Evolutionary conservation across 306 rosid species (phyloP), one percentile per base, ranked within the genome.

Genomic region (Vigna trinervia): DNA sequence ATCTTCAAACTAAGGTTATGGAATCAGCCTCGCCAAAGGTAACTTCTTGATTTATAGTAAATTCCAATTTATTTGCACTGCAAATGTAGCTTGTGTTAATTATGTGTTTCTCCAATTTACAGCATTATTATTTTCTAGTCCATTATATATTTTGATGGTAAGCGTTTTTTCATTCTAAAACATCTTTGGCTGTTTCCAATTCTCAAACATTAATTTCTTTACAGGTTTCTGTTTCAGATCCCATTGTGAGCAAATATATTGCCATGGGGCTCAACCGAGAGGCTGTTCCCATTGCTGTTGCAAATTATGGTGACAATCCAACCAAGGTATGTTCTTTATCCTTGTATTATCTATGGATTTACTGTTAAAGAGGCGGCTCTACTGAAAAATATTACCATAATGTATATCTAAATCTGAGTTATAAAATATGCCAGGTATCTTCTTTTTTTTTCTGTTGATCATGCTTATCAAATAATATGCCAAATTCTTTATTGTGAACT

Each of bases 301-400:
- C 86, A 6, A 83, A 87, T 66, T 88, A 87, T 41, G 97, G 97
- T 50, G 97, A 92, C 83, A 83, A 88, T 84, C 89, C 93, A 12
- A 70, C 88, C 51, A 90, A 88, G 96, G 96, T 90, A 54, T 65
- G 51, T 79, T 48, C 74, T 83, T 74, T 41, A 65, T 51, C 79
- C 61, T 68, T 19, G 45, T 38, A 65, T 72, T 45, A 60, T 5
- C 13, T 34, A 6, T 30, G 43, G 48, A 32, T 48, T 36, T 54
- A 38, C n/a, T 66, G 28, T 69, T 45, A 23, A 9, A 4, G 46
- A 57, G 20, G 47, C 13, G 0, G 26, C 54, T 11, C 59, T 66
- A 32, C 54, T 56, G 52, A 34, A 9, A 65, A 57, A 26, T 74
- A 19, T n/a, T 10, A 63, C 38, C 69, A 63, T 63, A 8, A 62